Evolutionary conservation across 176 grass and related monocot genomes (phyloP), one percentile per base, ranked within the genome.

Genomic region (Themeda triandra): DNA sequence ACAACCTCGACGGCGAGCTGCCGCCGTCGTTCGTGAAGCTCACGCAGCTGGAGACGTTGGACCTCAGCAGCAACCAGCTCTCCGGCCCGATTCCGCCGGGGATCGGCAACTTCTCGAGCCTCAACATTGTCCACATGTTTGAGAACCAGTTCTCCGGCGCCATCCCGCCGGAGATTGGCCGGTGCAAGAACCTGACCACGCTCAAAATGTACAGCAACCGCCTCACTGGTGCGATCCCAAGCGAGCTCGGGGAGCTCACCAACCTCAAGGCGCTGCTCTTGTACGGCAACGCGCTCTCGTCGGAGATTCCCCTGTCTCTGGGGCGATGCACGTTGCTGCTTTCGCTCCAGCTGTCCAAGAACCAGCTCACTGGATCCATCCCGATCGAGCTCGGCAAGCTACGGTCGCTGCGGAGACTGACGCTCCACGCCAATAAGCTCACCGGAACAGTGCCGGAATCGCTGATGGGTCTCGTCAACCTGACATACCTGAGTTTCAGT

Each of bases 361-460:
- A 98, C 80, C 24, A 76, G 73, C 83, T 98, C 8, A 71, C 68
- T 2, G 92, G 95, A 0, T 49, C 80, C 3, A 98, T 98, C 23
- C 95, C 92, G 0, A 19, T 80, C 4, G 92, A 93, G 90, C 90
- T 98, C 17, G 95, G 92, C n/a, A 53, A 75, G 80, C 79, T 98
- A 3, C 62, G 21, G 37, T 98, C 91, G 12, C 91, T 98, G 4
- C 66, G 23, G 79, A 0, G 14, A 0, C 67, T 98, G 72, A 87
- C 28, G 39, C 87, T 98, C 71, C 87, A 98, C 32, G 5, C 0
- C 4, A 98, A 98, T 46, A 71, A 18, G 6, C 89, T 98, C 66
- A 80, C 89, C 32, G 95, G 92, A 21, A 60, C 51, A 0, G 69
- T 95, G 12, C 95, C 95, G 46, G 23, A 87, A 13, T 76, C 90